Base-by-base conservation (phyloP, 2,329 filamentous ascomycete species). In the Aspergillus sclerotialis region DNA sequence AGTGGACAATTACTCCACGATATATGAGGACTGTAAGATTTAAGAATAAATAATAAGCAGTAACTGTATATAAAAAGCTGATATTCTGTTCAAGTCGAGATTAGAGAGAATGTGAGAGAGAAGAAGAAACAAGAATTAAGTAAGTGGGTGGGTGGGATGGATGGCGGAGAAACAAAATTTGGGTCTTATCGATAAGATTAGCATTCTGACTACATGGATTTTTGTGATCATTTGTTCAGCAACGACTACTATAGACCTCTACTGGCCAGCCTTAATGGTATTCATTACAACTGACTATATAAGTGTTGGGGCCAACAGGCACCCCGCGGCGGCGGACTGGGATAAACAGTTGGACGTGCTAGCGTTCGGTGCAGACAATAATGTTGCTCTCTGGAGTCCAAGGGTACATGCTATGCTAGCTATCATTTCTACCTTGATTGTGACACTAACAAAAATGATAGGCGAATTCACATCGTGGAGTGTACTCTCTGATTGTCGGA, bases 321-420 rank as follows among this genome's bases (percentile, higher is more conserved):
- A 96, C 52, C 84, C 90, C 12, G 80, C 82, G 11, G 84, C 87
- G 17, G 89, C 90, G 17, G 90, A 96, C 65, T 98, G 92, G 92
- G 79, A 84, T 55, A 55, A 64, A 13, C 65, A 73, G 43, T 67
- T 68, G 13, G 84, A 83, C 7, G 58, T 88, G 28, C 70, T 98
- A 35, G 92, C 88, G 18, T 98, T 86, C 65, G 92, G 92, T 19
- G 82, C 89, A 7, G 86, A 93, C 61, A 80, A 81, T 48, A 92
- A 92, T 63, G 75, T 98, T 49, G 90, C 88, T 28, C 57, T 96
- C 26, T 98, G 92, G 92, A 71, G 79, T 55, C 88, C 88, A 36
- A 62, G 73, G 56, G 85, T 89, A 70, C 63, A 79, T 65, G 17
- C 9, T 39, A 29, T 29, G 21, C 24, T 14, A 27, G 14, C 14